Percentiles rank a stretch among this genome's conserved stretches.
phyloP scores from a whole-genome alignment of 805 yeast species.

The Candida gorgasii region DNA sequence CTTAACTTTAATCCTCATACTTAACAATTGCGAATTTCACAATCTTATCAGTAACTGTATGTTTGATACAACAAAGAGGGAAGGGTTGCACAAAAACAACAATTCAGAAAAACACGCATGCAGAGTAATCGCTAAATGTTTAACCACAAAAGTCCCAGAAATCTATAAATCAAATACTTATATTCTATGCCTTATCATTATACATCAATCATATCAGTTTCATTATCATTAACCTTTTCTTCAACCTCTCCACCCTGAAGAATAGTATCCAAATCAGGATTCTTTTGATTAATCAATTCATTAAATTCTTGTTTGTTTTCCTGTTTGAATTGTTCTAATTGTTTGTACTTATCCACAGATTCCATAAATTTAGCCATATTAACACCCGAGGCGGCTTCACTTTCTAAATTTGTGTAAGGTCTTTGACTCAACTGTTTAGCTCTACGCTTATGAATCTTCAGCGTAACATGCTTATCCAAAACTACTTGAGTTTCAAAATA shows the following conservation, averaged over 20 bases:
- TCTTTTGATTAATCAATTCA: conserved; percentile 33
- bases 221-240: conserved; percentile 10
- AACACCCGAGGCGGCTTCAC: conserved; percentile 87
- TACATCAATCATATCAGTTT: conserved; percentile 22
- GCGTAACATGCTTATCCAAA: conserved; percentile 66
- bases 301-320: conserved; percentile 48
- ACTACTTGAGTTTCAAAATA: conserved; percentile 81
- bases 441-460: conserved; percentile 85
- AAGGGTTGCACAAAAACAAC: not conserved
- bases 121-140: no score
- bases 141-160: not conserved
- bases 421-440: conserved; percentile 70
- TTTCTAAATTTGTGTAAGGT: conserved; percentile 86
- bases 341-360: conserved; percentile 62
- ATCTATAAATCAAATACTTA: no score
- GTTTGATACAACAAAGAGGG: no score
- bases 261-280: conserved; percentile 40
- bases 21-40: conserved; percentile 1
- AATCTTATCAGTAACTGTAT: no score
- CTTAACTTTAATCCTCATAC: conserved; percentile 18
- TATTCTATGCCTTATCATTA: conserved; percentile 5
- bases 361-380: conserved; percentile 67
- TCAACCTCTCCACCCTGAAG: conserved; percentile 20
- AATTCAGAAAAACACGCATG: not conserved
- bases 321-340: conserved; percentile 34